Evolutionary conservation across 768 basidiomycete genomes (phyloP).

Genomic region (Hericium erinaceus): DNA sequence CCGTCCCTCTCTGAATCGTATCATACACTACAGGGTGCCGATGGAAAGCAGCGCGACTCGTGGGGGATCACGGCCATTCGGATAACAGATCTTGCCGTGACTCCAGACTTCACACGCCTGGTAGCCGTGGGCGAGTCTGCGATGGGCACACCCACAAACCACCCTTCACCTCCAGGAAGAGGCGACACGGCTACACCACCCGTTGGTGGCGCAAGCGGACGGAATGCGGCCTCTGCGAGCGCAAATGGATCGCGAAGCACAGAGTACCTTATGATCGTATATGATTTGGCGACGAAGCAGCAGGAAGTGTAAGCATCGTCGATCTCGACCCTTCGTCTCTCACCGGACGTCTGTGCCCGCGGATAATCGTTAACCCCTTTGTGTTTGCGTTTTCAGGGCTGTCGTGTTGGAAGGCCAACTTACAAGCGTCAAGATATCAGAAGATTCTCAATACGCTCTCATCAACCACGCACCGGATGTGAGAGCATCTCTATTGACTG

Average conservation of each 20-base stretch:
- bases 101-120: slow-evolving; percentile 75
- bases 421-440: slow-evolving; percentile 80
- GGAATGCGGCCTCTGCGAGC: slow-evolving; percentile 16
- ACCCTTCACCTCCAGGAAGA: slow-evolving; percentile 3
- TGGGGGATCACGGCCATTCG: slow-evolving; percentile 71
- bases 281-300: slow-evolving; percentile 61
- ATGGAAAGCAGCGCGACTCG: slow-evolving; percentile 61
- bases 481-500: slow-evolving; percentile 22
- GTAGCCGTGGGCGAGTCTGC: slow-evolving; percentile 73
- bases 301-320: slow-evolving; percentile 48
- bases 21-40: slow-evolving; percentile 43
- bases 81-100: slow-evolving; percentile 77
- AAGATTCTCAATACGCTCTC: slow-evolving; percentile 79
- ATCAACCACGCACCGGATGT: slow-evolving; percentile 86
- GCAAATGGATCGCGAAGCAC: slow-evolving; percentile 28
- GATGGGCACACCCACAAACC: slow-evolving; percentile 17
- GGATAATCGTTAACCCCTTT: neutral
- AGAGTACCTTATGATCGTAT: slow-evolving; percentile 66
- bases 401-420: slow-evolving; percentile 68
- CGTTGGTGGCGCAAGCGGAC: slow-evolving; percentile 13
- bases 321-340: neutral
- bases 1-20: slow-evolving; percentile 4
- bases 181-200: slow-evolving; percentile 16
- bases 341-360: neutral
- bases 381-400: slow-evolving; percentile 34